Evolutionary conservation across 2,329 filamentous ascomycete species (phyloP).

Genomic region (Venturia aucupariae): DNA sequence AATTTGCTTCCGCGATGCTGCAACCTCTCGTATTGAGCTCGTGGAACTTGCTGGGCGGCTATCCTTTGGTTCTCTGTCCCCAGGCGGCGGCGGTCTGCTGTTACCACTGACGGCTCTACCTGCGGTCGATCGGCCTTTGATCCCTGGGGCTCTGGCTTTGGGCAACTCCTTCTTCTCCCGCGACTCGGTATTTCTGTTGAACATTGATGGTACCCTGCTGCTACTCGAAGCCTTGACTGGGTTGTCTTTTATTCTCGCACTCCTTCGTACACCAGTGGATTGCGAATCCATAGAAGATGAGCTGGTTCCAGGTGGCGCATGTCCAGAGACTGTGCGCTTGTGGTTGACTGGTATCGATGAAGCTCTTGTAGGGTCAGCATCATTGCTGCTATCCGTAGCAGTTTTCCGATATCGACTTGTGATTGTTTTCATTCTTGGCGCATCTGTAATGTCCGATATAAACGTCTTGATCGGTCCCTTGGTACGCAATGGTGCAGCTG

Average conservation of each 20-base stretch:
- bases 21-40: constrained; percentile 13
- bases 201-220: constrained; percentile 1
- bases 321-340: constrained; percentile 89
- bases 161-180: constrained; percentile 66
- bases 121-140: constrained; percentile 73
- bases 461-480: constrained; percentile 9
- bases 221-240: constrained; percentile 17
- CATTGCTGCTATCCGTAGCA: not conserved
- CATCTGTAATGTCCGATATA: constrained; percentile 19
- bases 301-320: constrained; percentile 38
- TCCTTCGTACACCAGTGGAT: constrained; percentile 53
- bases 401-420: constrained; percentile 27
- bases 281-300: constrained; percentile 13
- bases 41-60: constrained; percentile 29
- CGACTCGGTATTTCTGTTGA: constrained; percentile 19
- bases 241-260: constrained; percentile 47
- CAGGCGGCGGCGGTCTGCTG: constrained; percentile 63
- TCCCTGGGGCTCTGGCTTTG: constrained; percentile 69
- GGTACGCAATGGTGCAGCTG: constrained; percentile 39
- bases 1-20: not conserved
- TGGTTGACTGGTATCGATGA: constrained; percentile 13
- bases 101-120: constrained; percentile 86
- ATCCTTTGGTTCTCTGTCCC: constrained; percentile 63
- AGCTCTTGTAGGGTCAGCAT: not conserved
- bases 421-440: constrained; percentile 31